Percentiles rank a stretch among this genome's conserved stretches.
These are phyloP conservation scores for Cercospora zeina DNA, from an alignment of 2,329 filamentous ascomycete genomes.

Conservation along the genomic window DNA sequence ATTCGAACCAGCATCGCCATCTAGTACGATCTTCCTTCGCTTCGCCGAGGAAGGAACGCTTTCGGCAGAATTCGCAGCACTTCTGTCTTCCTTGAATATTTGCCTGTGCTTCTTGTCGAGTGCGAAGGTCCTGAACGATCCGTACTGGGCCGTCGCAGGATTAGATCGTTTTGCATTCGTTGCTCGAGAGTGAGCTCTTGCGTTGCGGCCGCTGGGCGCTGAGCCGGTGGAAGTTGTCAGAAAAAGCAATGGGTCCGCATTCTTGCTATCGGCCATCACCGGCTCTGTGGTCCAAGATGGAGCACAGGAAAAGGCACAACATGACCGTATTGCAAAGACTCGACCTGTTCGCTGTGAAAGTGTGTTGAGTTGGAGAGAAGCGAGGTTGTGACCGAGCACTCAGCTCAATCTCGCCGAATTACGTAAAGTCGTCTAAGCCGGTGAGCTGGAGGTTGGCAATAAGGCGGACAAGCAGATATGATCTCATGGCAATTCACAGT, in stretches of 20 bases:
- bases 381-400: too few relatives aligned
- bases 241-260: slow-evolving; percentile 14
- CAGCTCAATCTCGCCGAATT: too few relatives aligned
- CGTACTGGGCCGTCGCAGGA: slow-evolving; percentile 14
- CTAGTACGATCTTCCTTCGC: background rate
- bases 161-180: slow-evolving; percentile 13
- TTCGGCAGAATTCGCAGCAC: background rate
- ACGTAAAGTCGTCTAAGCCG: too few relatives aligned
- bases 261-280: slow-evolving; percentile 7
- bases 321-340: background rate
- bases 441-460: too few relatives aligned
- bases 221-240: slow-evolving; percentile 14
- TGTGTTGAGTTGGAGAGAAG: background rate
- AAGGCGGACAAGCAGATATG: too few relatives aligned
- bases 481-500: too few relatives aligned
- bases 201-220: slow-evolving; percentile 20
- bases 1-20: background rate
- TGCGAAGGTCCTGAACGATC: slow-evolving; percentile 13
- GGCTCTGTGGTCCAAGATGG: slow-evolving; percentile 1
- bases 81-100: background rate
- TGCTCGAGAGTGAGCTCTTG: slow-evolving; percentile 17
- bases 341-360: background rate
- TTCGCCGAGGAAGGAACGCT: background rate
- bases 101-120: slow-evolving; percentile 5
- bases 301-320: background rate